phyloP scores from a whole-genome alignment of 345 rosid species.

The Syzygium grande region DNA sequence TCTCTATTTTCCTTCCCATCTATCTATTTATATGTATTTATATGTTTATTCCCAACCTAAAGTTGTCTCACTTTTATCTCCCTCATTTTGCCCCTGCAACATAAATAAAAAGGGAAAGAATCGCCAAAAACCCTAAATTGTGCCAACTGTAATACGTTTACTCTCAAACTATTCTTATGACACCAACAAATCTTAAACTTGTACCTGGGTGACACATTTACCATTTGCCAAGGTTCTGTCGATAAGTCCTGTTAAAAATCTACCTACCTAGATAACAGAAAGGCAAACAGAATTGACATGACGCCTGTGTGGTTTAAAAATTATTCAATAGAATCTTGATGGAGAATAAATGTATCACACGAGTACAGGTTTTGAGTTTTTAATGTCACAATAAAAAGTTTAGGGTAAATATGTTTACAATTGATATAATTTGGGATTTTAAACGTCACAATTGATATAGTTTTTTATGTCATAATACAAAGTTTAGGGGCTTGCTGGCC shows the following conservation, averaged over 20 bases:
- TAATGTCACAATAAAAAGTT: background rate
- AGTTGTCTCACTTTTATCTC: background rate
- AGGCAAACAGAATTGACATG: background rate
- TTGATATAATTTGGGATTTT: too few relatives aligned
- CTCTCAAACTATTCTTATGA: background rate
- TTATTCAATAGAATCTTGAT: fast-evolving
- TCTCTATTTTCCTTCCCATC: background rate
- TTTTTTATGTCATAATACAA: too few relatives aligned
- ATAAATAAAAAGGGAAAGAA: background rate
- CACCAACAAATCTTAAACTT: fast-evolving
- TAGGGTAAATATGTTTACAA: background rate
- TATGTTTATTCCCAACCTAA: background rate
- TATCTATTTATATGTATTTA: background rate
- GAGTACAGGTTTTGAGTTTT: fast-evolving
- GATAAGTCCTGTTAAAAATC: too few relatives aligned
- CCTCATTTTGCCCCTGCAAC: background rate
- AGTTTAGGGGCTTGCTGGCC: too few relatives aligned
- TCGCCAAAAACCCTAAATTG: background rate
- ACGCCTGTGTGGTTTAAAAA: fast-evolving
- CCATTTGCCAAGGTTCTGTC: fast-evolving
- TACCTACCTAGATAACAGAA: too few relatives aligned
- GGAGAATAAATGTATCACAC: fast-evolving
- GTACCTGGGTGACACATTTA: background rate
- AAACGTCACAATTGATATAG: background rate
- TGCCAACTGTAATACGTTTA: fast-evolving